Evolutionary conservation across 257 asterid species (phyloP), one percentile per base, ranked within the genome.

Genomic region (Lavandula angustifolia): DNA sequence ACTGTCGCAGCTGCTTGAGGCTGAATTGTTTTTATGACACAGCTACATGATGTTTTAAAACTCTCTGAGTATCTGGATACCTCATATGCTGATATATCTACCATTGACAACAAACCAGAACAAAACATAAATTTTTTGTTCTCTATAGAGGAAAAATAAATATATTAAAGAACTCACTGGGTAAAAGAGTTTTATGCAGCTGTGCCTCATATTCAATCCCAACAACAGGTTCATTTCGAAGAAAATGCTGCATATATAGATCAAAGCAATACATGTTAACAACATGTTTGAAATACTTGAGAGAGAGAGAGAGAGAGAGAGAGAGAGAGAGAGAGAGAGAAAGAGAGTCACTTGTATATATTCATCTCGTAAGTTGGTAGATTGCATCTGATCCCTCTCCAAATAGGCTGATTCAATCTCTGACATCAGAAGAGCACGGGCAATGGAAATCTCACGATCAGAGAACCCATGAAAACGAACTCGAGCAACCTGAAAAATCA

Each of bases 351-450:
- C 98, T 91, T 91, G 95, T 78, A 86, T 73, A 73, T 84, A 91
- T 78, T 91, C 98, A 79, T 88, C 98, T 46, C 95, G 84, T 58
- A 91, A 80, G 76, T 76, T 85, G 59, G 91, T 80, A 7, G 98
- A 91, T 75, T 88, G 98, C 84, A 86, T 83, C 70, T 91, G 98
- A 69, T 91, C 96, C 54, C 98, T 81, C 85, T 91, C 98, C 67
- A 91, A 81, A 73, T 80, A 91, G 35, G 90, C 92, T 75, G 98
- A 91, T 80, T 91, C 98, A 67, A 91, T 88, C 80, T 91, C 98
- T 54, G 96, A 91, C 90, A 86, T 76, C 69, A 91, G 75, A 60
- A 86, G 78, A 66, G 95, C 82, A 66, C 96, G 94, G 29, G 86
- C 94, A 67, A 85, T 76, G 13, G 87, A 83, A 74, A 88, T 78